Percentiles rank a stretch among this genome's conserved stretches.
These are phyloP conservation scores for Blastobotrys arbuscula DNA, from an alignment of 1,139 yeast species.

Conservation along the genomic window DNA sequence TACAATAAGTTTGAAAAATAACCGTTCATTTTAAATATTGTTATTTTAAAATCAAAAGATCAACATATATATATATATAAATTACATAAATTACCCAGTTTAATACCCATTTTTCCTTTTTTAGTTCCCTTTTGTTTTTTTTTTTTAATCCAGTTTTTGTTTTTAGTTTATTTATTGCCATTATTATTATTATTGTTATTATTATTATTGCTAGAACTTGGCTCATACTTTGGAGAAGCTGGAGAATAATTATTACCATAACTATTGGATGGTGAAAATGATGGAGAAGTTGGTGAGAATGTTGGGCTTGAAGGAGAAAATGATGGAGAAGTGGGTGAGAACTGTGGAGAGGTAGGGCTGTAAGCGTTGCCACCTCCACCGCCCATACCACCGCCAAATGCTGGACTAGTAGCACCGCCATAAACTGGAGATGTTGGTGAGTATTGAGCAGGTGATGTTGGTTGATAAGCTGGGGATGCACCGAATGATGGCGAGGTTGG, in stretches of 20 bases:
- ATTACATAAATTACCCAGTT: too few relatives aligned
- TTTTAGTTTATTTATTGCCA: too few relatives aligned
- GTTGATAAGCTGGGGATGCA: conserved; percentile 59
- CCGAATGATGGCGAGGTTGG: conserved; percentile 72
- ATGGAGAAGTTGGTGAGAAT: conserved; percentile 14
- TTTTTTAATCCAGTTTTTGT: too few relatives aligned
- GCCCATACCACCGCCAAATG: neutral
- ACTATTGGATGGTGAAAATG: conserved; percentile 60
- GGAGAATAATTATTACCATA: conserved; percentile 50
- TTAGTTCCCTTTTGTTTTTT: too few relatives aligned
- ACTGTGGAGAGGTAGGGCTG: conserved; percentile 60
- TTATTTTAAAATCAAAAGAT: too few relatives aligned
- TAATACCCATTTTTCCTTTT: too few relatives aligned
- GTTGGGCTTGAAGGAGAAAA: conserved; percentile 43
- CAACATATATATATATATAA: too few relatives aligned
- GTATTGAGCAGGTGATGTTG: conserved; percentile 61
- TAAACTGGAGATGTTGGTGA: conserved; percentile 67
- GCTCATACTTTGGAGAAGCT: conserved; percentile 24
- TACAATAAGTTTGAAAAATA: too few relatives aligned
- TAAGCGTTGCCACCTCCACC: conserved; percentile 27
- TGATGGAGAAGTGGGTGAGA: conserved; percentile 63
- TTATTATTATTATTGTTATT: conserved; percentile 6
- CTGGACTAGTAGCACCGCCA: conserved; percentile 58
- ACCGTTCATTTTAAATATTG: too few relatives aligned
- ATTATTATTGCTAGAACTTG: conserved; percentile 45